Evolutionary conservation across 768 basidiomycete genomes (phyloP).

Genomic region (Auricularia sp.): DNA sequence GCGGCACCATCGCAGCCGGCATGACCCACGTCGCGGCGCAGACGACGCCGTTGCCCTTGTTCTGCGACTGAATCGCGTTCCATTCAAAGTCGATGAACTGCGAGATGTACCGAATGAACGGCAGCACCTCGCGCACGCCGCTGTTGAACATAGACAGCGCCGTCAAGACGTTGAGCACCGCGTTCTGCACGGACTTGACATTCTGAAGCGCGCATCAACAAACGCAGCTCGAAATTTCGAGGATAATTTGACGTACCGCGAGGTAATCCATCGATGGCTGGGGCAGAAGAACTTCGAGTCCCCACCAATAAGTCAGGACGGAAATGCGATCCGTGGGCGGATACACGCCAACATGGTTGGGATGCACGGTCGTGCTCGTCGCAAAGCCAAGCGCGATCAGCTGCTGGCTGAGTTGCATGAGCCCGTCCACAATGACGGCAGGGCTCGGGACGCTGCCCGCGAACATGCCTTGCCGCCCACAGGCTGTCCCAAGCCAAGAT

Average conservation of each 20-base stretch:
- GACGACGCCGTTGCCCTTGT: conserved; percentile 69
- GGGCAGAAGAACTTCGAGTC: conserved; percentile 68
- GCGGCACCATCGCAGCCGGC: conserved; percentile 69
- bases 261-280: conserved; percentile 56
- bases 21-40: conserved; percentile 88
- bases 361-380: conserved; percentile 50
- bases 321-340: conserved; percentile 73
- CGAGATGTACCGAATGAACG: conserved; percentile 74
- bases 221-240: too few species aligned
- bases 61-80: conserved; percentile 46
- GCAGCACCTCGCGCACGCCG: conserved; percentile 73
- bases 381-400: conserved; percentile 72
- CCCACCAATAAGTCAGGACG: conserved; percentile 86
- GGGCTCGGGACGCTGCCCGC: conserved; percentile 70
- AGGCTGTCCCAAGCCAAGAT: conserved; percentile 67
- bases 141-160: conserved; percentile 58
- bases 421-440: conserved; percentile 56
- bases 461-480: conserved; percentile 45
- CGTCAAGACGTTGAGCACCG: conserved; percentile 65
- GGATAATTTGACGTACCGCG: conserved; percentile 27
- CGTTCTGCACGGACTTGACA: conserved; percentile 47
- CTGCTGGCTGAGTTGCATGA: conserved; percentile 63
- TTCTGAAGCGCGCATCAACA: conserved; percentile 24
- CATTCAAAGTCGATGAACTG: conserved; percentile 74
- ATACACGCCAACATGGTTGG: conserved; percentile 56